Evolutionary conservation across 345 rosid genomes (phyloP).

Genomic region (Dipteronia sinensis): DNA sequence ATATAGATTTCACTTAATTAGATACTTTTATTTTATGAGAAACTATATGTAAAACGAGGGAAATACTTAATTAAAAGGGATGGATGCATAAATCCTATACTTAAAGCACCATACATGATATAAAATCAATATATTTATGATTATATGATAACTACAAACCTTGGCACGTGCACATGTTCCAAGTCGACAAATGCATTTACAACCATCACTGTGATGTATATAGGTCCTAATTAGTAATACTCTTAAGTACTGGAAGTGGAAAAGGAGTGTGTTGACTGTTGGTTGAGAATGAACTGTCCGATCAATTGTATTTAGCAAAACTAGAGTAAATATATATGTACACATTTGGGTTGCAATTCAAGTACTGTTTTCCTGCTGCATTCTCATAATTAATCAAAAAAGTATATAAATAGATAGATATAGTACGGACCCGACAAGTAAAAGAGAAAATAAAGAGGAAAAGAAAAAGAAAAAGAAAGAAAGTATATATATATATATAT

Average conservation of each 20-base stretch:
- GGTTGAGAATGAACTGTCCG: background rate
- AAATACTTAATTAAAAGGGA: too few relatives aligned
- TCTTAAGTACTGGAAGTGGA: too few relatives aligned
- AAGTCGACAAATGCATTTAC: background rate
- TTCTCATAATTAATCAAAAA: background rate
- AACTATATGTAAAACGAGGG: too few relatives aligned
- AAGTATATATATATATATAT: background rate
- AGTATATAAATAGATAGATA: too few relatives aligned
- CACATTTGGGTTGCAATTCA: background rate
- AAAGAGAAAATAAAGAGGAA: slow-evolving; percentile 1
- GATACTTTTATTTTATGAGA: too few relatives aligned
- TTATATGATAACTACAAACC: background rate
- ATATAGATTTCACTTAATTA: too few relatives aligned
- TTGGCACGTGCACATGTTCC: too few relatives aligned
- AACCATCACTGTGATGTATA: too few relatives aligned
- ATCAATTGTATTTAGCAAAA: too few relatives aligned
- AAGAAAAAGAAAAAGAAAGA: background rate
- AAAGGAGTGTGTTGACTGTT: too few relatives aligned
- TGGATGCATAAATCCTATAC: too few relatives aligned
- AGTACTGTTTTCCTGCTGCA: background rate
- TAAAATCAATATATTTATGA: background rate
- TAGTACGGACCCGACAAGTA: background rate
- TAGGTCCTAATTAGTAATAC: too few relatives aligned
- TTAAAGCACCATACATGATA: background rate
- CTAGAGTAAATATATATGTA: background rate